phyloP scores from a whole-genome alignment of 2,329 filamentous ascomycete species.

The Leptosphaerulina australis region DNA sequence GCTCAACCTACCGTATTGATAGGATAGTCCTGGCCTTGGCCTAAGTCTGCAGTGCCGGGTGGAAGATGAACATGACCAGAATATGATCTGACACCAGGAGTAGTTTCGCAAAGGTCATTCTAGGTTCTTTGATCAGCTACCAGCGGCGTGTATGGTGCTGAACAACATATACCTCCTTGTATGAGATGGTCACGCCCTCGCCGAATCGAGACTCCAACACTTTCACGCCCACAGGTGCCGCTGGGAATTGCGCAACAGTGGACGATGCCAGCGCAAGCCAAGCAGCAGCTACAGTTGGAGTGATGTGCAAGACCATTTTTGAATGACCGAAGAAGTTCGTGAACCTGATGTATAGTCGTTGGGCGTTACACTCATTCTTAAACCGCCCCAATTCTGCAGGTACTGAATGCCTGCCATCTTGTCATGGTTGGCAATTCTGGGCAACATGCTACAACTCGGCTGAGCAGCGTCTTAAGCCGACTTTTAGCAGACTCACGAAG shows the following conservation, averaged over 20 bases:
- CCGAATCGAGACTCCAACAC: slow-evolving; percentile 29
- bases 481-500: neutral
- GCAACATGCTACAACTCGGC: neutral
- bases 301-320: neutral
- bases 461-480: slow-evolving; percentile 2
- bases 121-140: neutral
- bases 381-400: neutral
- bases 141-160: neutral
- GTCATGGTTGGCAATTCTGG: slow-evolving; percentile 8
- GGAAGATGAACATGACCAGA: slow-evolving; percentile 55
- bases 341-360: neutral
- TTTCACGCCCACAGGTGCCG: slow-evolving; percentile 19
- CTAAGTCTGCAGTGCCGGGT: slow-evolving; percentile 24
- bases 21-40: slow-evolving; percentile 28
- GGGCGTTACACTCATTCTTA: neutral
- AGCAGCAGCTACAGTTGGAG: neutral
- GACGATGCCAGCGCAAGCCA: slow-evolving; percentile 15
- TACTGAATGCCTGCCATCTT: neutral
- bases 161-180: slow-evolving; percentile 31
- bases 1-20: slow-evolving; percentile 54
- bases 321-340: neutral
- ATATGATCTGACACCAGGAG: slow-evolving; percentile 59
- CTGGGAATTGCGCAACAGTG: slow-evolving; percentile 23
- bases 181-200: slow-evolving; percentile 32
- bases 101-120: slow-evolving; percentile 60